Evolutionary conservation across 2,329 filamentous ascomycete species (phyloP), one percentile per base, ranked within the genome.

Genomic region (Colletotrichum gloeosporioides): DNA sequence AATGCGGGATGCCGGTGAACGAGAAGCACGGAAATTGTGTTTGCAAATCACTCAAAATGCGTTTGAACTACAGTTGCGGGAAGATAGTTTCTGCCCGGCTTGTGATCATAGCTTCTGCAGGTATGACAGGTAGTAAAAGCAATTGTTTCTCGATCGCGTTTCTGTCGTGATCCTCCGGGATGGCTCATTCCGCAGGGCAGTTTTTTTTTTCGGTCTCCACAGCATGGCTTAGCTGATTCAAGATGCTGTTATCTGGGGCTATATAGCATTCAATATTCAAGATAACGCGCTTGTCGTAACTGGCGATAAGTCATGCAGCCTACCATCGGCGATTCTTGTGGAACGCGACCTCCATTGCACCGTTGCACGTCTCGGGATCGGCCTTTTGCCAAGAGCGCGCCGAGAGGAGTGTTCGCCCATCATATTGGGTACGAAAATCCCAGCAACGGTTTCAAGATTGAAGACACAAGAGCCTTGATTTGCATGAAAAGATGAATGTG

Each of bases 321-420:
- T 67, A 27, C 16, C 59, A 44, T 22, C 49, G 27, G 29, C 18
- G 36, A 36, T 36, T 32, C 31, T 25, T 18, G 29, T 15, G 61
- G 15, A 27, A 13, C 10, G 18, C 12, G n/a, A 53, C 44, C 10
- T 13, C 44, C 44, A 53, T 53, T 0, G 44, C 49, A 39, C n/a
- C 32, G 29, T 18, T 53, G 12, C 25, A 62, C 32, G 53, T 29
- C 31, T 75, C 69, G 39, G 68, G 27, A 49, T 64, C 69, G 63
- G 39, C 62, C 25, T 44, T 18, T 44, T 65, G 63, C 55, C 55
- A 75, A 67, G n/a, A 22, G n/a, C 65, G 49, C 62, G 69, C 49
- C 73, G 67, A 75, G 72, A 53, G 22, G 31, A 61, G 27, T 36
- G 67, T 71, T 71, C 61, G 55, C 62, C 36, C 62, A 55, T 66